These are phyloP conservation scores for Tremella mesenterica DNA, from an alignment of 768 basidiomycete species.

Conservation along the genomic window DNA sequence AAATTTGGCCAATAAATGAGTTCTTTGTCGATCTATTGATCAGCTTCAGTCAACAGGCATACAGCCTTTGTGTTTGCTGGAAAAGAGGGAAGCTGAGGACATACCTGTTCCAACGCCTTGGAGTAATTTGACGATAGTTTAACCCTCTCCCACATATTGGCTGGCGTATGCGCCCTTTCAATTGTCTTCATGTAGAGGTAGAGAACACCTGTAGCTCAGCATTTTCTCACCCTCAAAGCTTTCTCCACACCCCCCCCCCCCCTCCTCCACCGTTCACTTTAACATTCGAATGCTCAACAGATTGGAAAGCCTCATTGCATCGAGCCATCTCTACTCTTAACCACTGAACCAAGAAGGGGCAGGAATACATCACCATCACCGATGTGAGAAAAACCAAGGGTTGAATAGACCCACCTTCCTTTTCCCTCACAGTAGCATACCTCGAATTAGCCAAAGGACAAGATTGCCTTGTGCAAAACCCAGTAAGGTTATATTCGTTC, in stretches of 20 bases:
- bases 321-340: no score
- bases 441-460: conserved; percentile 97
- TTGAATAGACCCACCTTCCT: conserved; percentile 71
- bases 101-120: conserved; percentile 87
- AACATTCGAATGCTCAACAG: not conserved
- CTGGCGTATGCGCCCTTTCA: conserved; percentile 90
- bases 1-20: conserved; percentile 98
- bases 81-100: no score
- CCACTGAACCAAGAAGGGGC: no score
- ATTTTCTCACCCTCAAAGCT: conserved; percentile 3
- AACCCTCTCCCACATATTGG: conserved; percentile 96
- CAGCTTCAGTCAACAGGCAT: not conserved
- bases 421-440: conserved; percentile 95
- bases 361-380: no score
- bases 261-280: no score
- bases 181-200: conserved; percentile 97
- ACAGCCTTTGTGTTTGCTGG: not conserved
- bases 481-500: conserved; percentile 97
- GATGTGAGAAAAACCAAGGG: no score
- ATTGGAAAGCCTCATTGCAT: no score
- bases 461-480: conserved; percentile 85
- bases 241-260: not conserved
- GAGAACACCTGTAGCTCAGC: conserved; percentile 55
- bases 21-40: conserved; percentile 81
- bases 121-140: conserved; percentile 87